phyloP scores from a whole-genome alignment of 2,329 filamentous ascomycete species.

The Hypoxylon sp. region DNA sequence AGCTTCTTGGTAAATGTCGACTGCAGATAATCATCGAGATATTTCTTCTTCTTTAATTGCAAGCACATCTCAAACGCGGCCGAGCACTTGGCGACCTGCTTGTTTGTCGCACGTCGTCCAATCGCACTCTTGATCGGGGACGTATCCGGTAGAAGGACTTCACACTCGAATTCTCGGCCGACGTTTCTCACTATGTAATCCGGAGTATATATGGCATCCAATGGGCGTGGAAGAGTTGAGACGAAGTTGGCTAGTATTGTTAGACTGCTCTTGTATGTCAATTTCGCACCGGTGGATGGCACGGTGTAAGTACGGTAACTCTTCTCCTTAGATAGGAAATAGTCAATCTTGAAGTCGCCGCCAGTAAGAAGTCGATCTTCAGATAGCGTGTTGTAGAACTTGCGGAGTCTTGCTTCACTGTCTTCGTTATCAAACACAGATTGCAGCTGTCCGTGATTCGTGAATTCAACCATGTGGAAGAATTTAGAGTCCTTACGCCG shows the following conservation, averaged over 20 bases:
- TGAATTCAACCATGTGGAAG: conserved; percentile 83
- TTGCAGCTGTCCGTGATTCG: conserved; percentile 72
- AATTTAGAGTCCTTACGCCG: conserved; percentile 83
- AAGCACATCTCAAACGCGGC: conserved; percentile 89
- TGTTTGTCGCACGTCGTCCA: conserved; percentile 75
- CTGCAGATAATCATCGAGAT: conserved; percentile 80
- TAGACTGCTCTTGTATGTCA: conserved; percentile 83
- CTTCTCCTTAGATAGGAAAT: conserved; percentile 65
- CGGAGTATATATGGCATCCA: conserved; percentile 54
- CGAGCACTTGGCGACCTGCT: conserved; percentile 85
- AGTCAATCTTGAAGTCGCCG: conserved; percentile 68
- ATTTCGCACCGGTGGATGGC: conserved; percentile 76
- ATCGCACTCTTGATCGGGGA: conserved; percentile 77
- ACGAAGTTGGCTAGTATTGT: conserved; percentile 80
- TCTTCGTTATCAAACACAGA: conserved; percentile 70
- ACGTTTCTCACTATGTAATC: conserved; percentile 73
- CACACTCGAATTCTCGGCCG: conserved; percentile 76
- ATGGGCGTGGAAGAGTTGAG: conserved; percentile 70
- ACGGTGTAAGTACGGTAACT: conserved; percentile 70
- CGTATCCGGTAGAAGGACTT: conserved; percentile 81
- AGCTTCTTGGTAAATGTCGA: conserved; percentile 79
- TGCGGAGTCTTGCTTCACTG: conserved; percentile 74
- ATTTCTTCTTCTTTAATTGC: conserved; percentile 72
- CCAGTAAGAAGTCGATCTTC: conserved; percentile 78
- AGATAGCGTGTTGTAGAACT: conserved; percentile 81